A percentile compares a stretch with the other conserved stretches of the same genome.
These are phyloP conservation scores for Blastobotrys petasosporus DNA, from an alignment of 1,139 yeast species.

Conservation along the genomic window DNA sequence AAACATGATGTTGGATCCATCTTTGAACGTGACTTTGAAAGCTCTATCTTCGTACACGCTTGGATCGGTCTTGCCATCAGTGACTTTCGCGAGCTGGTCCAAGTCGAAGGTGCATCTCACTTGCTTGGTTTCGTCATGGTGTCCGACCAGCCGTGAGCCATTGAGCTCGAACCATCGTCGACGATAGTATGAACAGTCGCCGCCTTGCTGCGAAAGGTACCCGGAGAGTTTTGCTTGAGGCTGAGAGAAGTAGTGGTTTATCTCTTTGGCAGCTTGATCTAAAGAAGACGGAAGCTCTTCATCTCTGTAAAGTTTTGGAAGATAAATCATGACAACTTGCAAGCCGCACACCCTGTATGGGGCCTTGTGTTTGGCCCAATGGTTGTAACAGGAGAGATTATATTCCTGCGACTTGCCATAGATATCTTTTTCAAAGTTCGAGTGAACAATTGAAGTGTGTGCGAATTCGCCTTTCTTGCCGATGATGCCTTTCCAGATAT, in stretches of 20 bases:
- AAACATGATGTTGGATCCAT: constrained; percentile 58
- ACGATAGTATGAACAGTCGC: constrained; percentile 65
- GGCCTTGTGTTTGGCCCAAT: constrained; percentile 53
- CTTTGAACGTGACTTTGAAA: constrained; percentile 55
- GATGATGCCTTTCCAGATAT: constrained; percentile 39
- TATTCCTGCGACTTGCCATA: constrained; percentile 51
- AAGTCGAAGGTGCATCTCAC: constrained; percentile 62
- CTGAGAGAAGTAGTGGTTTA: constrained; percentile 1
- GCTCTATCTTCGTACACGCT: constrained; percentile 33
- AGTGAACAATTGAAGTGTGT: constrained; percentile 62
- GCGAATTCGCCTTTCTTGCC: constrained; percentile 89
- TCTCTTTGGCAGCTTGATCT: constrained; percentile 17
- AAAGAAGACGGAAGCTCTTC: constrained; percentile 46
- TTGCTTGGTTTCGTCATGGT: constrained; percentile 57
- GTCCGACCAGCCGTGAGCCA: constrained; percentile 56
- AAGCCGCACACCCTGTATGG: constrained; percentile 65
- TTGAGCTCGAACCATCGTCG: constrained; percentile 56
- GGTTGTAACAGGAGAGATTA: constrained; percentile 64
- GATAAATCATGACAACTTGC: constrained; percentile 66
- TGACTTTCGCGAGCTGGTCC: constrained; percentile 41
- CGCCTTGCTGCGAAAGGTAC: constrained; percentile 70
- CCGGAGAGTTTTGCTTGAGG: constrained; percentile 35
- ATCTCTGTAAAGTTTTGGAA: constrained; percentile 46
- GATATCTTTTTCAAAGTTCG: constrained; percentile 53
- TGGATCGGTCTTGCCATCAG: constrained; percentile 30